Evolutionary conservation across 306 rosid genomes (phyloP), one percentile per base, ranked within the genome.

Genomic region (Sicyos edulis): DNA sequence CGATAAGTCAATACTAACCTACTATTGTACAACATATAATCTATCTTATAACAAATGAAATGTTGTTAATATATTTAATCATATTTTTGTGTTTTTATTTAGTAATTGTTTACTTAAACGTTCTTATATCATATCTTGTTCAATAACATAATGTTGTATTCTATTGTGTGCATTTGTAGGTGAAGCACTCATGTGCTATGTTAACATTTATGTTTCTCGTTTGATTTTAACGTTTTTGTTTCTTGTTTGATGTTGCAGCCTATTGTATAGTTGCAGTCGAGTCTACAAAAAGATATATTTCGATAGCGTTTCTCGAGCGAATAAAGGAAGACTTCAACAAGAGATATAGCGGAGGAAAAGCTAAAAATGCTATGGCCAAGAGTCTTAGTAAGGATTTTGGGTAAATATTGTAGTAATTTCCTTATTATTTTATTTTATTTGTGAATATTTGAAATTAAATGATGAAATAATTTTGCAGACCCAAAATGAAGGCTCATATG

Each of bases 341-440:
- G 16, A 63, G 73, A 75, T 75, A 75, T 64, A 54, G 72, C 1
- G 78, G 78, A 32, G 78, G 78, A 22, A 75, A 75, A 75, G 72
- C 78, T 19, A 16, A 54, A 51, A 54, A 62, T 63, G 64, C 78
- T 65, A 34, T 47, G 29, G 70, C 77, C 59, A 74, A 74, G 44
- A 26, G 29, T 26, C 29, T 26, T 26, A 26, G 3, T 26, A 26
- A 26, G 29, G 29, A 26, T 26, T 26, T 74, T 60, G 77, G 77
- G 77, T 74, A 58, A 21, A 40, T 51, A 32, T 32, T 32, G 37
- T 32, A 32, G 37, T 49, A 7, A 47, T 8, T 24, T 70, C 19
- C 9, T 10, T 70, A 26, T 70, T 52, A 26, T 55, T 67, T 20
- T 2, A n/a, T 2, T 45, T 45, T 45, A 9, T 45, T 9, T 1